Percentiles rank a stretch among this genome's conserved stretches.
These are phyloP conservation scores for Hyaloraphidium curvatum DNA, from an alignment of 192 early-diverging fungal species.

Conservation along the genomic window DNA sequence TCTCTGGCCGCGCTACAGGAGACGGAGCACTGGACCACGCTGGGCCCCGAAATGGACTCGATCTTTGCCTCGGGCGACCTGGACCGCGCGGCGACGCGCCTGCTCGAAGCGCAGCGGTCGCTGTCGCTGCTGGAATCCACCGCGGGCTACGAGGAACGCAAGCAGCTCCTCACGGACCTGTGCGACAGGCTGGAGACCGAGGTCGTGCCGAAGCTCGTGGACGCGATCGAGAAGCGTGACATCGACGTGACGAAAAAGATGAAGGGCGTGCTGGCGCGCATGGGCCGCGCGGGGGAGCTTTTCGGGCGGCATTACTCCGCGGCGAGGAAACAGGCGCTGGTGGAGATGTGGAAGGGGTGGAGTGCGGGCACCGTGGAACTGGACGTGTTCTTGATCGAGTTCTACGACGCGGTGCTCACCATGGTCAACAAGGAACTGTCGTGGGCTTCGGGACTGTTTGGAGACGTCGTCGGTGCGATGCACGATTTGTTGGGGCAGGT, in stretches of 20 bases:
- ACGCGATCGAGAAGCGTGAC: conserved; percentile 37
- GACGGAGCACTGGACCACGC: conserved; percentile 60
- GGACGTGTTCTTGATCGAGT: conserved; percentile 18
- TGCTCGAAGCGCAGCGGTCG: conserved; percentile 45
- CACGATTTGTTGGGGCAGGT: conserved; percentile 27
- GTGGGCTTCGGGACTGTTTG: conserved; percentile 35
- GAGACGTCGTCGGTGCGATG: conserved; percentile 21
- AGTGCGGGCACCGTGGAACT: conserved; percentile 9
- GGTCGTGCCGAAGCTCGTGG: conserved; percentile 24
- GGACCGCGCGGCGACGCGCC: conserved; percentile 31
- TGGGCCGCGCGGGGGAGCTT: conserved; percentile 34
- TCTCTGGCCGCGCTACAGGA: conserved; percentile 40
- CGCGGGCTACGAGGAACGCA: conserved; percentile 42
- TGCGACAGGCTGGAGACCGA: conserved; percentile 37
- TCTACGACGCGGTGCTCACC: conserved; percentile 30
- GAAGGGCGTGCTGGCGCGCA: conserved; percentile 34
- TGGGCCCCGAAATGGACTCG: conserved; percentile 42
- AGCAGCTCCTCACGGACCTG: conserved; percentile 27
- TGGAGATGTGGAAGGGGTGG: conserved; percentile 33
- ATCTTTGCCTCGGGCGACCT: conserved; percentile 43
- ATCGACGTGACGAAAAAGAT: conserved; percentile 24
- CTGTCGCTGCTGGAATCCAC: conserved; percentile 42
- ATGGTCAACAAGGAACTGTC: conserved; percentile 33
- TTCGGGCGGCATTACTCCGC: conserved; percentile 35
- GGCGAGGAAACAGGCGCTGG: conserved; percentile 18